phyloP scores from a whole-genome alignment of 2,329 filamentous ascomycete species.

The Aspergillus sp. region DNA sequence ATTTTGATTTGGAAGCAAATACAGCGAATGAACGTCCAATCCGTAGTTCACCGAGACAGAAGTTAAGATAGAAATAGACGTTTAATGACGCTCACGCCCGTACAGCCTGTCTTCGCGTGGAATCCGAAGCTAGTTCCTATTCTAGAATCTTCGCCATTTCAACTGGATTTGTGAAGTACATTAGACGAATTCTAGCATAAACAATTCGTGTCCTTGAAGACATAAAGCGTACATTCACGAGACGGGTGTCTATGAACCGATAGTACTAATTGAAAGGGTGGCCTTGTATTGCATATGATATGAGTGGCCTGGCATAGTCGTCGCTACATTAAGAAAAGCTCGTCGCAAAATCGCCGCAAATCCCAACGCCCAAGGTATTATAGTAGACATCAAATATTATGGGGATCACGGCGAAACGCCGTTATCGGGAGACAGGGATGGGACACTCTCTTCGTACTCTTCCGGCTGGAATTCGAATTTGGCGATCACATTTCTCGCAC shows the following conservation, averaged over 20 bases:
- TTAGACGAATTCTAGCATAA: not conserved
- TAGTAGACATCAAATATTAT: not conserved
- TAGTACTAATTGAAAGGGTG: not conserved
- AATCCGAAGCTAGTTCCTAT: not conserved
- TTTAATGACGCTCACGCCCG: too few relatives aligned
- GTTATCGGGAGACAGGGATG: conserved; percentile 3
- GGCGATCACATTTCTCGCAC: conserved; percentile 38
- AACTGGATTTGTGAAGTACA: not conserved
- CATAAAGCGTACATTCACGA: not conserved
- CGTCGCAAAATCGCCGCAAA: not conserved
- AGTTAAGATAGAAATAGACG: not conserved
- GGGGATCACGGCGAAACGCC: conserved; percentile 1
- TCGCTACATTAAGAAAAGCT: not conserved
- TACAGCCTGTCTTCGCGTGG: not conserved
- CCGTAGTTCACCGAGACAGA: not conserved
- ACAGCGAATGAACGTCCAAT: not conserved
- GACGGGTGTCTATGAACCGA: not conserved
- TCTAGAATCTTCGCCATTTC: not conserved
- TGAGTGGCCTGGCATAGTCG: conserved; percentile 3
- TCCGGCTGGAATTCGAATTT: conserved; percentile 41
- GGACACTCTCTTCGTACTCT: conserved; percentile 36
- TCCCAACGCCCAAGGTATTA: not conserved
- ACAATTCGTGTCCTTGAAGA: not conserved
- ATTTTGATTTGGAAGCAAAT: conserved; percentile 1
- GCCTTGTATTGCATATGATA: not conserved